Conservation (phyloP, 2,329 filamentous ascomycete species). For the Tetracladium maxilliforme region DNA sequence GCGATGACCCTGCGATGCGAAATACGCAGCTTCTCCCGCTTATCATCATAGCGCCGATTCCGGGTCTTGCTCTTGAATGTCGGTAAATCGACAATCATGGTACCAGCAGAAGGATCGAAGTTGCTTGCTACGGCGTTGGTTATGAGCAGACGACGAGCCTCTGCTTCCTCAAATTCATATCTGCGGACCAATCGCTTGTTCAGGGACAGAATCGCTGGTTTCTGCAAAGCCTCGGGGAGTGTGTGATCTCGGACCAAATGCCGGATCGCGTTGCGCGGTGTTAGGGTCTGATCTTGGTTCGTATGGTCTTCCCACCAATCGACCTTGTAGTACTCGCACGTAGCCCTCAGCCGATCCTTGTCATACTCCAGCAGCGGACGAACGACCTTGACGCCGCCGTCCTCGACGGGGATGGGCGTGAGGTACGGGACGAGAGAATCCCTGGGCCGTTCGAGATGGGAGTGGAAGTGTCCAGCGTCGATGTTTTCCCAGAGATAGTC, state of each 20-base stretch:
- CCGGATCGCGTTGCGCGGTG: slow-evolving; percentile 68
- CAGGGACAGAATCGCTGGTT: slow-evolving; percentile 46
- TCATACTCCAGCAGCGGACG: slow-evolving; percentile 56
- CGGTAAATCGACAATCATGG: slow-evolving; percentile 10
- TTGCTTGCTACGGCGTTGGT: slow-evolving; percentile 21
- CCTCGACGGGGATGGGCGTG: slow-evolving; percentile 39
- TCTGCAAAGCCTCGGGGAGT: slow-evolving; percentile 58
- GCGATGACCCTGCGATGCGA: slow-evolving; percentile 14
- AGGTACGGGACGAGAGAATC: no score
- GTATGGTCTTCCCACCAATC: slow-evolving; percentile 77
- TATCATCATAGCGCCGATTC: neutral
- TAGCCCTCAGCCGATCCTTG: slow-evolving; percentile 61
- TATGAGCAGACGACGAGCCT: slow-evolving; percentile 41
- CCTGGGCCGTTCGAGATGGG: no score
- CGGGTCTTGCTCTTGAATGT: slow-evolving; percentile 3
- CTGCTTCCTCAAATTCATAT: slow-evolving; percentile 26
- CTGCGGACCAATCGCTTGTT: slow-evolving; percentile 33
- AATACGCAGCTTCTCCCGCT: neutral
- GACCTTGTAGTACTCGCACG: slow-evolving; percentile 53
- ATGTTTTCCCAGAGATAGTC: no score
- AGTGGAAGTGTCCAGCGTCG: no score
- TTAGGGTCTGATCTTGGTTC: slow-evolving; percentile 64
- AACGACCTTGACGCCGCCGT: slow-evolving; percentile 50
- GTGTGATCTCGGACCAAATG: slow-evolving; percentile 40
- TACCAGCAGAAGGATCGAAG: slow-evolving; percentile 16